Evolutionary conservation across 306 rosid genomes (phyloP).

Genomic region (Fagus sylvatica): DNA sequence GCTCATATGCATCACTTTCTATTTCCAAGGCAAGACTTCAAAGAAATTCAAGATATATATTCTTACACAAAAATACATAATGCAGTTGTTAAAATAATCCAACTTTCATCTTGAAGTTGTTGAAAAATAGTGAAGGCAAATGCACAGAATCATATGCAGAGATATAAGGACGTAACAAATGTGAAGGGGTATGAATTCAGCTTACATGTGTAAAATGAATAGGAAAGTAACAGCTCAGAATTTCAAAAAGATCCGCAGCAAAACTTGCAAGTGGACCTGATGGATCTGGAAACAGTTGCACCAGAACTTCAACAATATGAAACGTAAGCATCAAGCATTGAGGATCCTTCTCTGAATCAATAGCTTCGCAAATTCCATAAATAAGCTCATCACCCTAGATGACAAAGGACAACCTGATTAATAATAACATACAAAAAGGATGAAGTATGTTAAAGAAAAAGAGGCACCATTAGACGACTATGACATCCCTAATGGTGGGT

Average conservation of each 20-base stretch:
- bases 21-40: neutral
- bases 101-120: neutral
- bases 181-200: slow-evolving; percentile 13
- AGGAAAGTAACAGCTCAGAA: slow-evolving; percentile 86
- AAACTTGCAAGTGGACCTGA: slow-evolving; percentile 66
- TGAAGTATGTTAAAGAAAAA: neutral
- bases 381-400: slow-evolving; percentile 75
- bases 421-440: slow-evolving; percentile 2
- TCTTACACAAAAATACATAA: neutral
- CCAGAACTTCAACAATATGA: slow-evolving; percentile 62
- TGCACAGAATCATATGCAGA: slow-evolving; percentile 20
- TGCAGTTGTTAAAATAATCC: neutral
- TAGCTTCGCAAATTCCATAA: slow-evolving; percentile 77
- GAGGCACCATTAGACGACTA: neutral
- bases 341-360: slow-evolving; percentile 92
- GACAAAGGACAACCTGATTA: slow-evolving; percentile 32
- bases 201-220: slow-evolving; percentile 98
- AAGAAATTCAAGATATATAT: neutral
- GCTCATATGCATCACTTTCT: neutral
- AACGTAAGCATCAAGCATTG: slow-evolving; percentile 75
- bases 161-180: neutral
- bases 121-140: slow-evolving; percentile 21
- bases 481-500: neutral
- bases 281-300: slow-evolving; percentile 67
- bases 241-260: slow-evolving; percentile 67